Conservation (phyloP, 1,139 yeast species). For the Scheffersomyces cryptocercus region DNA sequence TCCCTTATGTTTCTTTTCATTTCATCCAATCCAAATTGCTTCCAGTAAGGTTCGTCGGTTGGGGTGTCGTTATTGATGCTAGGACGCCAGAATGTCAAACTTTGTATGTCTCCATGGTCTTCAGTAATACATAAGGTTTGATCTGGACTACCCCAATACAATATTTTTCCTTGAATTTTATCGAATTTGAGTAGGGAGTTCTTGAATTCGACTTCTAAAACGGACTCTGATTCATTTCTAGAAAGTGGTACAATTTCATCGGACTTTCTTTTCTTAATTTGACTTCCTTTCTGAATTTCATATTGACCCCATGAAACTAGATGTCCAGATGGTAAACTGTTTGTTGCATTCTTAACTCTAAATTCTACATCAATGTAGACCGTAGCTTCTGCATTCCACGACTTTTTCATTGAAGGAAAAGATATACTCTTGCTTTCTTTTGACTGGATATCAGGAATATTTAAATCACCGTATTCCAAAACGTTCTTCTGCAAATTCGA, state of each 20-base stretch:
- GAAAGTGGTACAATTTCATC: too few species aligned
- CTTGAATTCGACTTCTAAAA: not conserved
- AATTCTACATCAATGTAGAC: conserved; percentile 8
- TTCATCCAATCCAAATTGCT: conserved; percentile 11
- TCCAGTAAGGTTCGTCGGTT: conserved; percentile 16
- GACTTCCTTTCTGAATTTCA: not conserved
- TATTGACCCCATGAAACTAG: conserved; percentile 27
- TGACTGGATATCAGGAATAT: conserved; percentile 7
- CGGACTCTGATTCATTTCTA: not conserved
- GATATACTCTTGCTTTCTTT: conserved; percentile 1
- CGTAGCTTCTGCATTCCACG: conserved; percentile 1
- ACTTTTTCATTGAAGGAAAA: conserved; percentile 1
- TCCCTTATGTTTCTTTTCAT: conserved; percentile 8
- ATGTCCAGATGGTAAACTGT: conserved; percentile 15
- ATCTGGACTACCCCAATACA: conserved; percentile 5
- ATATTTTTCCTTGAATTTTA: conserved; percentile 7
- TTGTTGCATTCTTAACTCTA: conserved; percentile 5
- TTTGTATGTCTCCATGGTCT: conserved; percentile 4
- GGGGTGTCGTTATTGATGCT: conserved; percentile 30
- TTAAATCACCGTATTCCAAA: conserved; percentile 5
- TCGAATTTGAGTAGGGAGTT: conserved; percentile 1
- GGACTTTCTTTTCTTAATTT: not conserved
- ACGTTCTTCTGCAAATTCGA: conserved; percentile 5
- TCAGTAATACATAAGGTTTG: conserved; percentile 2
- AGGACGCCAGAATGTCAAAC: conserved; percentile 28